Conservation (phyloP, 768 basidiomycete species). For the Myochromella boudieri region DNA sequence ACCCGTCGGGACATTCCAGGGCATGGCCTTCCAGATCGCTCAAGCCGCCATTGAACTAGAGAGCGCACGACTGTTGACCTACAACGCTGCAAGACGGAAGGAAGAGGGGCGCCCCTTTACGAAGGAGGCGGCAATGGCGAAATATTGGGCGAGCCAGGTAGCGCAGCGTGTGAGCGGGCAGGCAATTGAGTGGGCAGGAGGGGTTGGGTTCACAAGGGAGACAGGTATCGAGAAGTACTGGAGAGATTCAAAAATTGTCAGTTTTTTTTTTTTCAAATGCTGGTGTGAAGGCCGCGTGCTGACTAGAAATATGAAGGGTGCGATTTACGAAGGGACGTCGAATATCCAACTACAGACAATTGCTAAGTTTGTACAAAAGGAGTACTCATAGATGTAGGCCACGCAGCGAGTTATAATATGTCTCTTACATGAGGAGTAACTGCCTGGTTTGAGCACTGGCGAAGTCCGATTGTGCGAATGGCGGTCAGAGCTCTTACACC, state of each 20-base stretch:
- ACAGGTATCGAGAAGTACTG: constrained; percentile 96
- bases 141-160: constrained; percentile 86
- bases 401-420: too few relatives aligned
- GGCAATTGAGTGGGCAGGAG: constrained; percentile 97
- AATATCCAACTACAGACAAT: constrained; percentile 98
- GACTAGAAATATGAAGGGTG: too few relatives aligned
- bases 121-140: constrained; percentile 98
- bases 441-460: too few relatives aligned
- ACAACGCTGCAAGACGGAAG: constrained; percentile 94
- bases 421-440: too few relatives aligned
- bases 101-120: constrained; percentile 86
- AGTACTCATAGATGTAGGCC: constrained; percentile 56
- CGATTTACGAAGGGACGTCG: constrained; percentile 94
- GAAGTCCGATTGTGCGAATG: too few relatives aligned
- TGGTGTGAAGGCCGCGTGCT: too few relatives aligned
- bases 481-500: too few relatives aligned
- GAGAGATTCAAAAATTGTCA: constrained; percentile 94
- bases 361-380: constrained; percentile 86
- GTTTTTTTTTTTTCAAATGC: constrained; percentile 25
- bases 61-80: constrained; percentile 85
- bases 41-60: constrained; percentile 89
- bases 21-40: constrained; percentile 94
- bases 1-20: constrained; percentile 91
- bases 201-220: constrained; percentile 90
- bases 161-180: constrained; percentile 85